Evolutionary conservation across 495 filamentous ascomycete genomes (phyloP).

Genomic region (Lichenothelia convexa): DNA sequence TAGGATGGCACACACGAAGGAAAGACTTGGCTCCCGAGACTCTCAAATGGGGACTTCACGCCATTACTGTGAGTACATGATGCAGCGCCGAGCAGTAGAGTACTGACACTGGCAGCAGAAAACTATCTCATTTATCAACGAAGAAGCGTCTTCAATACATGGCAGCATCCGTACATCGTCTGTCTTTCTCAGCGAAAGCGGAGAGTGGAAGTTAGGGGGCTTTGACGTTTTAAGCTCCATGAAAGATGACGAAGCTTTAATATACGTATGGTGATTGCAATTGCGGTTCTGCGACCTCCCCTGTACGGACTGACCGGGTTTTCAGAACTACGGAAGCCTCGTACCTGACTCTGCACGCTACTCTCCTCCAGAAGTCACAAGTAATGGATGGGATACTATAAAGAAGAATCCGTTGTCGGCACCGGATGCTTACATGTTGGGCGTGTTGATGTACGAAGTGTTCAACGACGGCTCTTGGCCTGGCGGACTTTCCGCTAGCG

Average conservation of each 20-base stretch:
- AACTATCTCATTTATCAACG: slow-evolving; percentile 89
- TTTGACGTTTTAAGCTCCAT: slow-evolving; percentile 88
- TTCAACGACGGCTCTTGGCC: slow-evolving; percentile 72
- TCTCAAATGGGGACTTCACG: slow-evolving; percentile 84
- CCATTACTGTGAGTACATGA: slow-evolving; percentile 47
- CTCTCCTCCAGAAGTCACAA: slow-evolving; percentile 69
- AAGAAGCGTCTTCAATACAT: slow-evolving; percentile 78
- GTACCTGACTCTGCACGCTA: slow-evolving; percentile 69
- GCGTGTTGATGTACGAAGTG: slow-evolving; percentile 67
- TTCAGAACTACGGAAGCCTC: slow-evolving; percentile 64
- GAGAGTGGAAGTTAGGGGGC: slow-evolving; percentile 91
- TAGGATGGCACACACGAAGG: slow-evolving; percentile 71
- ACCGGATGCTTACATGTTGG: slow-evolving; percentile 74
- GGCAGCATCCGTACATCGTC: slow-evolving; percentile 70
- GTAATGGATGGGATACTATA: slow-evolving; percentile 71
- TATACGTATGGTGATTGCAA: slow-evolving; percentile 53
- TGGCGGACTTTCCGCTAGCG: slow-evolving; percentile 54
- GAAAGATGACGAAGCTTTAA: slow-evolving; percentile 83
- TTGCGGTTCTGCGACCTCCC: too few species aligned
- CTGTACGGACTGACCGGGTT: too few species aligned
- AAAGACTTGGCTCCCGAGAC: slow-evolving; percentile 75
- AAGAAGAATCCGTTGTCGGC: slow-evolving; percentile 68
- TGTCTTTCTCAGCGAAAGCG: slow-evolving; percentile 81
- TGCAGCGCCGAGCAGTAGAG: background rate
- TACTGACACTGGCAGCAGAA: slow-evolving; percentile 29